Base-by-base conservation (phyloP, 2,329 filamentous ascomycete species). In the Pseudocercospora cruenta region DNA sequence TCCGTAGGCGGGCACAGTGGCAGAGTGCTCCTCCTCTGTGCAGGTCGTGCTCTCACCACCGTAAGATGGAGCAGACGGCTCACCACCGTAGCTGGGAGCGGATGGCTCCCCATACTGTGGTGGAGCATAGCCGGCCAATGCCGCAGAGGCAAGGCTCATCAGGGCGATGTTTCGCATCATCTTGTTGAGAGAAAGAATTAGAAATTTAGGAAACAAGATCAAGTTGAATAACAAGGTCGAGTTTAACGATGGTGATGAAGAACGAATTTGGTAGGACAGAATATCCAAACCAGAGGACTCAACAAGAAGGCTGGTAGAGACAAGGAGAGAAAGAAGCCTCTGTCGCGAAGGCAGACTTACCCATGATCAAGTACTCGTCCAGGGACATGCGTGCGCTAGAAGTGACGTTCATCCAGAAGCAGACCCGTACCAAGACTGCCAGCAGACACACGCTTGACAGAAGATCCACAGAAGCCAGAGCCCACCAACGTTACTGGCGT, bases 101-200 rank as follows among this genome's bases (percentile, higher is more conserved):
- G 14, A 16, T n/a, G 51, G 21, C 54, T 39, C 62, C 16, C 62
- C 62, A 21, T 64, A 64, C 6, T n/a, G n/a, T n/a, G 64, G 64
- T 26, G 59, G 58, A n/a, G 24, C 53, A 24, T 65, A 60, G 55
- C 49, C 47, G 43, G 63, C 67, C 31, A 64, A 24, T 24, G 67
- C 67, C 61, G 60, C 58, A 16, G 61, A 66, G 61, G 67, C 67
- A 55, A 69, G 36, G 60, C 66, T 63, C 63, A 68, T 19, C n/a
- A 69, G 54, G 53, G 67, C 64, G 36, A 69, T 59, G 62, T 64
- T 69, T 49, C 58, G 58, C 43, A 69, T 64, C 67, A 69, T 69
- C 1, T 59, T 64, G 58, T 53, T 45, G 58, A 26, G 58, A 33
- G 28, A 55, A 58, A 26, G 36, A 49, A 61, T 64, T 66, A 64